Conservation (phyloP, 179 eudicot genomes). For the Gypsophila paniculata region DNA sequence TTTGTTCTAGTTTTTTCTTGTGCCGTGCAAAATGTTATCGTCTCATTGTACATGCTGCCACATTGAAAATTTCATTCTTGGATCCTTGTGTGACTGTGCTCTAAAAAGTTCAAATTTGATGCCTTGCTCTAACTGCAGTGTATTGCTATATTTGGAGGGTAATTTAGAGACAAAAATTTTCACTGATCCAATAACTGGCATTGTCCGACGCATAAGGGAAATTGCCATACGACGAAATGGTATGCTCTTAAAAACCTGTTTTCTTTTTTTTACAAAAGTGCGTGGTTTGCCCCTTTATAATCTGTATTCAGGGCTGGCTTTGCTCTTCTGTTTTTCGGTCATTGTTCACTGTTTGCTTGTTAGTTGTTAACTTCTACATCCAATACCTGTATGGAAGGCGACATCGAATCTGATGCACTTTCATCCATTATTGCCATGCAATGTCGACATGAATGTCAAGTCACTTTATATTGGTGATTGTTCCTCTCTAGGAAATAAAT, state of each 20-base stretch:
- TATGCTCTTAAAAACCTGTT: constrained; percentile 20
- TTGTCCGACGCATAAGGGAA: constrained; percentile 79
- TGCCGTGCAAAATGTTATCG: neutral
- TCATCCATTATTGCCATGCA: constrained; percentile 7
- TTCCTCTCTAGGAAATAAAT: no score
- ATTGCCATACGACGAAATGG: constrained; percentile 73
- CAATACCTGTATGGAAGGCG: no score
- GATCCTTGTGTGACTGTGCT: no score
- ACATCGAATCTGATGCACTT: no score
- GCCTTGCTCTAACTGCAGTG: constrained; percentile 37
- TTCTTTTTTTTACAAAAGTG: neutral
- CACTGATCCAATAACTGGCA: constrained; percentile 67
- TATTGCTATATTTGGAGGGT: constrained; percentile 76
- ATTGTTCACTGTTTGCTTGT: neutral
- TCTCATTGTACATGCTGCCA: neutral
- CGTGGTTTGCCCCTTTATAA: neutral
- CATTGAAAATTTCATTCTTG: neutral
- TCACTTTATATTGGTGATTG: no score
- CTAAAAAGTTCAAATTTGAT: neutral
- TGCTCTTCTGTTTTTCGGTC: neutral
- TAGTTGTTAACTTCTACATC: neutral
- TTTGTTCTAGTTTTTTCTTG: neutral
- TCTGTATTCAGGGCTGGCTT: neutral
- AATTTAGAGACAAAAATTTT: constrained; percentile 79
- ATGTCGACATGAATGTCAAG: neutral